A percentile compares a stretch with the other conserved stretches of the same genome.
Conservation (phyloP, 139 green algal species). For the Chlorella sorokiniana region DNA sequence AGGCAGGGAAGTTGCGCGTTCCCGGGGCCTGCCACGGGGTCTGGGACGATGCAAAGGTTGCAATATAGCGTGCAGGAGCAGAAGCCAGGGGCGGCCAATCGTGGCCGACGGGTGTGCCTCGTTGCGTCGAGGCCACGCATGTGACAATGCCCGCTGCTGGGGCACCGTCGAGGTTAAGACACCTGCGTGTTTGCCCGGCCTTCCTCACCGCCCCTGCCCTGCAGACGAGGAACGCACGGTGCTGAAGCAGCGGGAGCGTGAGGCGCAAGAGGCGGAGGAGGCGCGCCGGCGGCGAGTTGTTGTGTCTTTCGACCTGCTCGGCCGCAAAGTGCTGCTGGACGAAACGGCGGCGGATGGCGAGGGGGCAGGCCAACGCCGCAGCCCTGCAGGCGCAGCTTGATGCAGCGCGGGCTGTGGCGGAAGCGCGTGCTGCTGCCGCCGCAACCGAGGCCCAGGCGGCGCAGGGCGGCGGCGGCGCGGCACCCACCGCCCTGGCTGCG, state of each 20-base stretch:
- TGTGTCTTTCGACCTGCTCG: conserved; percentile 87
- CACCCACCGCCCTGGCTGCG: neutral
- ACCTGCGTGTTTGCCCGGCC: neutral
- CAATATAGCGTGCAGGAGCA: too few species aligned
- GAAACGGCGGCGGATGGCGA: neutral
- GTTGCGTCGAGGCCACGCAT: too few species aligned
- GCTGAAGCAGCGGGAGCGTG: conserved; percentile 56
- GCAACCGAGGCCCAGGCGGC: conserved; percentile 3
- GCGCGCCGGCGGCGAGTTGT: conserved; percentile 60
- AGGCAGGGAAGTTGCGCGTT: too few species aligned
- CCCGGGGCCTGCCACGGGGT: too few species aligned
- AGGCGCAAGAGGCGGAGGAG: conserved; percentile 66
- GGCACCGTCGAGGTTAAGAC: neutral
- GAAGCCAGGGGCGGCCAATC: too few species aligned
- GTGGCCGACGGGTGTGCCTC: too few species aligned
- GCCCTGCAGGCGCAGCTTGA: neutral
- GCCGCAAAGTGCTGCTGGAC: conserved; percentile 51
- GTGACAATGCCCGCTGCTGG: too few species aligned
- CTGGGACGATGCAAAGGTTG: too few species aligned
- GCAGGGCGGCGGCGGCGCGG: conserved; percentile 42
- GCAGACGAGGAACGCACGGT: conserved; percentile 64
- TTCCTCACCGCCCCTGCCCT: neutral
- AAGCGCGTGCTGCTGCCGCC: neutral
- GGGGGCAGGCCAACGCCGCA: neutral
- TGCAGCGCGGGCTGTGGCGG: neutral